Evolutionary conservation across 1,139 yeast species (phyloP).

Genomic region (Diutina rugosa): DNA sequence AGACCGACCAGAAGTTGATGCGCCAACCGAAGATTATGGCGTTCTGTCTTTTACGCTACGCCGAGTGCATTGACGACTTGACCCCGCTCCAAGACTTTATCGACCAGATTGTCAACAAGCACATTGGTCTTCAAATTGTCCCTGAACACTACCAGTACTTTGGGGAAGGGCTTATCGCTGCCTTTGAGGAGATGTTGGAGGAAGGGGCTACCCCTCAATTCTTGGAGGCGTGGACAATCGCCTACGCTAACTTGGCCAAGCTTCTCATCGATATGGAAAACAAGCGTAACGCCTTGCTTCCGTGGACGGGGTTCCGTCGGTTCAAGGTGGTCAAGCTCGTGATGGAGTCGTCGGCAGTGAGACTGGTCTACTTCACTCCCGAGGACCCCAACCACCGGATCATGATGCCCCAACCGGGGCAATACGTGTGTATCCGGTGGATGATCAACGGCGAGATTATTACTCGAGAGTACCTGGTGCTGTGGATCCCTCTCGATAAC

Average conservation of each 20-base stretch:
- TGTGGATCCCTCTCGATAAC: conserved; percentile 17
- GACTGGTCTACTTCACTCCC: conserved; percentile 40
- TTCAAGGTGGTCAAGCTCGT: conserved; percentile 32
- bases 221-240: conserved; percentile 49
- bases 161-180: conserved; percentile 39
- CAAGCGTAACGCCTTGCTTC: conserved; percentile 26
- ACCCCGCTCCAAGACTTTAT: conserved; percentile 43
- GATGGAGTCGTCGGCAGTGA: conserved; percentile 35
- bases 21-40: conserved; percentile 58
- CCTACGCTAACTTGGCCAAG: conserved; percentile 54
- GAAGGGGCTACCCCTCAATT: conserved; percentile 44
- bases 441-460: conserved; percentile 16
- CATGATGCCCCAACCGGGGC: conserved; percentile 31
- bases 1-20: conserved; percentile 40
- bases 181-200: conserved; percentile 45
- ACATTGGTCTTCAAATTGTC: conserved; percentile 46
- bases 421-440: conserved; percentile 45
- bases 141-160: conserved; percentile 60
- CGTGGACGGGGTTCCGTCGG: conserved; percentile 46
- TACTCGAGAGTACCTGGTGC: conserved; percentile 42
- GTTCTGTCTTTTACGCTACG: conserved; percentile 47
- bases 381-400: conserved; percentile 22
- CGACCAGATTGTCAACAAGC: conserved; percentile 49
- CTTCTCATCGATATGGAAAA: conserved; percentile 47
- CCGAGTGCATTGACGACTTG: conserved; percentile 49